These are phyloP conservation scores for Calonectria leucothoes DNA, from an alignment of 2,329 filamentous ascomycete species.

Conservation along the genomic window DNA sequence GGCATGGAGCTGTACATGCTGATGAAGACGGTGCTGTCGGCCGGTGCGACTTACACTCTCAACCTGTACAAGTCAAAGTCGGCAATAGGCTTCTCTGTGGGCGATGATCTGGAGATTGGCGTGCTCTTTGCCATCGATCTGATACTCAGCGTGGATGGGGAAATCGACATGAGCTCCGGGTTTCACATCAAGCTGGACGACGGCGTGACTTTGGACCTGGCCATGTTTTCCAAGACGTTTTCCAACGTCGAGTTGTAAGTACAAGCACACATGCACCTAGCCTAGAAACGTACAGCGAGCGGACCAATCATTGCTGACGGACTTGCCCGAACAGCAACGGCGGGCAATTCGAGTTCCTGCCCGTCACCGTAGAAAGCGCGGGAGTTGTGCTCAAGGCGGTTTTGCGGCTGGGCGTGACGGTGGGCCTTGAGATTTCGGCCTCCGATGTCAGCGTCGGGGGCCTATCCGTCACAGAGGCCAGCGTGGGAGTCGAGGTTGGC, in stretches of 20 bases:
- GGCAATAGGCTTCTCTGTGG: constrained; percentile 34
- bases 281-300: too few relatives aligned
- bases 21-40: constrained; percentile 25
- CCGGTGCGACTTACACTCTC: constrained; percentile 21
- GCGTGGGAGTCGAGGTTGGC: constrained; percentile 59
- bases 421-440: constrained; percentile 50
- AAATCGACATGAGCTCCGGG: constrained; percentile 63
- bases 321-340: constrained; percentile 55
- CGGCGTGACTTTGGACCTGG: constrained; percentile 58
- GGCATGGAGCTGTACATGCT: constrained; percentile 30
- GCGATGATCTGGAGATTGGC: constrained; percentile 55
- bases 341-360: constrained; percentile 67
- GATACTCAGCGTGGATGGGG: constrained; percentile 58
- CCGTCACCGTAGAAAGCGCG: constrained; percentile 60
- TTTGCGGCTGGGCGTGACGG: constrained; percentile 59
- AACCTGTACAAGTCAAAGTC: constrained; percentile 27
- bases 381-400: constrained; percentile 56
- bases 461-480: constrained; percentile 37
- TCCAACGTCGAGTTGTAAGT: constrained; percentile 62
- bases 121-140: constrained; percentile 63
- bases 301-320: too few relatives aligned
- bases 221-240: constrained; percentile 61
- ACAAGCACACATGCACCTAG: too few relatives aligned
- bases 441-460: constrained; percentile 1
- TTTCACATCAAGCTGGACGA: constrained; percentile 68